Evolutionary conservation across 2,329 filamentous ascomycete genomes (phyloP).

Genomic region (Emmonsiellopsis sp.): DNA sequence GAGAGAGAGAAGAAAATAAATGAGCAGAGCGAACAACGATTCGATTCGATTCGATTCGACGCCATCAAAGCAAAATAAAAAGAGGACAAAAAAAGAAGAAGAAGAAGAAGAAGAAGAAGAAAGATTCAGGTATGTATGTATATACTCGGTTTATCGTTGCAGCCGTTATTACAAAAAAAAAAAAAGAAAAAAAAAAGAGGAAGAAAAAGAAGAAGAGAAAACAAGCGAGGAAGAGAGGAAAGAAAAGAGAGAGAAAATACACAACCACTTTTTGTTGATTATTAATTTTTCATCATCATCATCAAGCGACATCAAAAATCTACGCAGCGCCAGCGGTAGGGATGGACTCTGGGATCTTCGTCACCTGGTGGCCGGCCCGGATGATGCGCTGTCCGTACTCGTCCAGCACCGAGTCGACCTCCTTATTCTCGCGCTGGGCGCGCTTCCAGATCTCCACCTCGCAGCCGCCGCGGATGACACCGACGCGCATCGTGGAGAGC

Average conservation of each 20-base stretch:
- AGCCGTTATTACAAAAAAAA: neutral
- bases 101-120: neutral
- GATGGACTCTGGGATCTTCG: constrained; percentile 69
- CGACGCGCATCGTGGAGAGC: constrained; percentile 77
- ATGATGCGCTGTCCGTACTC: constrained; percentile 72
- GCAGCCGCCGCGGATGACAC: constrained; percentile 75
- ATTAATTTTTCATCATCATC: neutral
- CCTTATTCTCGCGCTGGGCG: constrained; percentile 73
- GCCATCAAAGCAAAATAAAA: neutral
- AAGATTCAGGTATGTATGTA: neutral
- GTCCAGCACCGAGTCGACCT: constrained; percentile 70
- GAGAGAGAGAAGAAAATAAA: too few relatives aligned
- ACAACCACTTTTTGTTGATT: neutral
- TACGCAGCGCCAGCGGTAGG: constrained; percentile 76
- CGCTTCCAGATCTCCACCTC: constrained; percentile 93
- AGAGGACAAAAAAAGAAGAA: neutral
- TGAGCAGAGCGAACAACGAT: too few relatives aligned
- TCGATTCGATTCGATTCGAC: neutral
- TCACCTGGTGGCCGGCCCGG: constrained; percentile 76
- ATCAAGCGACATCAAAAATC: constrained; percentile 12
- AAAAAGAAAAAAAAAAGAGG: neutral
- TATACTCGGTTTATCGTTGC: neutral
- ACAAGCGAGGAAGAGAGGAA: neutral
- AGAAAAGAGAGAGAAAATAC: neutral
- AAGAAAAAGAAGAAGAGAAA: neutral